Evolutionary conservation across 306 rosid genomes (phyloP).

Genomic region (Prunus dulcis): DNA sequence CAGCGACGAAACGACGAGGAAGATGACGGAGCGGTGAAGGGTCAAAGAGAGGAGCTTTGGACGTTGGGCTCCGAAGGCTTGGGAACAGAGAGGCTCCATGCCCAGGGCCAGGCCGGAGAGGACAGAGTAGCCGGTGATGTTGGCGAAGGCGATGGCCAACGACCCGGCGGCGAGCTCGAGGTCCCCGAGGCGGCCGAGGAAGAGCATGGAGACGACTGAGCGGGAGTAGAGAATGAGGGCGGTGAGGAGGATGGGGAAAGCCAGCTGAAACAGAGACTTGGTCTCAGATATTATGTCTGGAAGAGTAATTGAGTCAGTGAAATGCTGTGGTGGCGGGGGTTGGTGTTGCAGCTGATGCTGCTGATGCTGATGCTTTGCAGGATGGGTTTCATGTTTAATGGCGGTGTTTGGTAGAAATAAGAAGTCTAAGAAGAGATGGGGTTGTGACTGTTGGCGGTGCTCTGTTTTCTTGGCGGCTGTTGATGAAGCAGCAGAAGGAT

Average conservation of each 20-base stretch:
- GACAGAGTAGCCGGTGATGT: conserved; percentile 84
- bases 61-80: conserved; percentile 87
- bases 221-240: conserved; percentile 82
- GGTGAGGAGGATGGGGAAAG: conserved; percentile 62
- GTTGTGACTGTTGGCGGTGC: background rate
- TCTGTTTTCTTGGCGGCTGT: conserved; percentile 16
- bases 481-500: background rate
- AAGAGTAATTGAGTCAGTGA: background rate
- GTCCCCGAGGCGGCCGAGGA: conserved; percentile 74
- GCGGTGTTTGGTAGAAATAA: conserved; percentile 4
- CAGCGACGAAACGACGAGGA: conserved; percentile 51
- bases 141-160: conserved; percentile 84
- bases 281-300: conserved; percentile 35
- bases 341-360: background rate
- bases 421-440: conserved; percentile 18
- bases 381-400: background rate
- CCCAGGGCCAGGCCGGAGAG: conserved; percentile 80
- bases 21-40: conserved; percentile 73
- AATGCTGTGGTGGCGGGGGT: background rate
- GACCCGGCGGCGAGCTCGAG: conserved; percentile 72
- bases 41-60: conserved; percentile 68
- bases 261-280: conserved; percentile 49
- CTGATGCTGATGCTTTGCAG: background rate
- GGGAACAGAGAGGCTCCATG: conserved; percentile 93
- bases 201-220: conserved; percentile 76